These are phyloP conservation scores for Fomitopsis serialis DNA, from an alignment of 768 basidiomycete species.

Conservation along the genomic window DNA sequence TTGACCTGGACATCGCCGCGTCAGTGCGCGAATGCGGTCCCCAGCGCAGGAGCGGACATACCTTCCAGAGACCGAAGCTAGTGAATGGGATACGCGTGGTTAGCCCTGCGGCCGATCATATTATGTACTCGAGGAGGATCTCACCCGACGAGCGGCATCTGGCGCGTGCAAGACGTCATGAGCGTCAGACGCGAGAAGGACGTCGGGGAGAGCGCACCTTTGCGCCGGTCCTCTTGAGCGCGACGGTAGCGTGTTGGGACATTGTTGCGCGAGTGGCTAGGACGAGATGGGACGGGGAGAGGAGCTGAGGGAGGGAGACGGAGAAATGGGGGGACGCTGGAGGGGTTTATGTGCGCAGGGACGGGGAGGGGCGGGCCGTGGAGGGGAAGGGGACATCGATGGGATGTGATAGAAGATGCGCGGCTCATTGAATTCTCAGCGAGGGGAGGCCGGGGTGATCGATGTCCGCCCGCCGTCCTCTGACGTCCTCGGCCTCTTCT, in stretches of 20 bases:
- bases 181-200: background rate
- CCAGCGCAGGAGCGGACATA: slow-evolving; percentile 16
- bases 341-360: slow-evolving; percentile 7
- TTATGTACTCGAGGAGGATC: slow-evolving; percentile 12
- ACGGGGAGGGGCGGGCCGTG: slow-evolving; percentile 1
- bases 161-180: background rate
- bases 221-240: slow-evolving; percentile 53
- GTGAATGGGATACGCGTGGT: background rate
- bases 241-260: slow-evolving; percentile 33
- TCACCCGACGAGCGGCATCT: slow-evolving; percentile 76
- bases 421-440: background rate
- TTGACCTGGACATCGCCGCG: slow-evolving; percentile 41
- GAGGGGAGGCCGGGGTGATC: slow-evolving; percentile 2
- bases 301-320: slow-evolving; percentile 10
- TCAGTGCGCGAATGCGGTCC: background rate
- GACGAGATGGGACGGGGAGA: slow-evolving; percentile 6
- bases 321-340: background rate
- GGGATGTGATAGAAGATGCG: background rate
- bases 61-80: slow-evolving; percentile 74
- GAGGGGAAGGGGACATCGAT: background rate
- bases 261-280: slow-evolving; percentile 26
- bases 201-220: slow-evolving; percentile 35
- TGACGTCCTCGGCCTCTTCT: background rate
- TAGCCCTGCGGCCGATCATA: background rate
- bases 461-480: slow-evolving; percentile 6